These are phyloP conservation scores for Phialophora tarda DNA, from an alignment of 2,329 filamentous ascomycete species.

Conservation along the genomic window DNA sequence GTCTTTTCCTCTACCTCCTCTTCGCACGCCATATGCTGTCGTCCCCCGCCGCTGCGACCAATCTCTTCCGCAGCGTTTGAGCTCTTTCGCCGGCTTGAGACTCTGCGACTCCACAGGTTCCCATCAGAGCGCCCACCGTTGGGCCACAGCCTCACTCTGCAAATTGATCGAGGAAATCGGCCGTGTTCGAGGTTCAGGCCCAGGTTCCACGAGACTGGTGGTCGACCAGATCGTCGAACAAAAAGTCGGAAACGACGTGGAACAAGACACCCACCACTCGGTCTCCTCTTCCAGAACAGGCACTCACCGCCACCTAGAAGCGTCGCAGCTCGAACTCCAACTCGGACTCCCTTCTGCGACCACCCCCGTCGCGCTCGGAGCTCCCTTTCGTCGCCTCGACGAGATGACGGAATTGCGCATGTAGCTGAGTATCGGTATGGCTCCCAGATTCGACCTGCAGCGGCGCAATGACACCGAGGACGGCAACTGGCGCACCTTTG, in stretches of 20 bases:
- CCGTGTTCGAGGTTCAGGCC: neutral
- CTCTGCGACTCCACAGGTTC: too few species aligned
- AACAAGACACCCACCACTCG: neutral
- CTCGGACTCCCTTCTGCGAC: neutral
- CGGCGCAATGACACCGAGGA: conserved; percentile 26
- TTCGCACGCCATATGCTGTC: neutral
- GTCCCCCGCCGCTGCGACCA: neutral
- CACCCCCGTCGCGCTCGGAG: neutral
- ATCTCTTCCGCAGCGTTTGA: neutral
- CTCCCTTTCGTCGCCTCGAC: neutral
- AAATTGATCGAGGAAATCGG: neutral
- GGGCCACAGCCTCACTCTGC: neutral
- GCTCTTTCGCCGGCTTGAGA: neutral
- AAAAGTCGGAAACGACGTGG: conserved; percentile 1
- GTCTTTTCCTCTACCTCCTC: neutral
- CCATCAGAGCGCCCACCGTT: neutral
- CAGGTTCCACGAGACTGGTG: neutral
- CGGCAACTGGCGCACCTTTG: conserved; percentile 37
- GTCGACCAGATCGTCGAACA: neutral
- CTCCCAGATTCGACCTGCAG: conserved; percentile 15
- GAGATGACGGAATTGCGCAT: neutral
- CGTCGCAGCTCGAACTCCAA: neutral
- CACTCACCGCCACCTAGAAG: neutral
- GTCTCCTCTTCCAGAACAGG: neutral
- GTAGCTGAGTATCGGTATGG: conserved; percentile 18